Conservation (phyloP, 257 asterid species). For the Ballota nigra region DNA sequence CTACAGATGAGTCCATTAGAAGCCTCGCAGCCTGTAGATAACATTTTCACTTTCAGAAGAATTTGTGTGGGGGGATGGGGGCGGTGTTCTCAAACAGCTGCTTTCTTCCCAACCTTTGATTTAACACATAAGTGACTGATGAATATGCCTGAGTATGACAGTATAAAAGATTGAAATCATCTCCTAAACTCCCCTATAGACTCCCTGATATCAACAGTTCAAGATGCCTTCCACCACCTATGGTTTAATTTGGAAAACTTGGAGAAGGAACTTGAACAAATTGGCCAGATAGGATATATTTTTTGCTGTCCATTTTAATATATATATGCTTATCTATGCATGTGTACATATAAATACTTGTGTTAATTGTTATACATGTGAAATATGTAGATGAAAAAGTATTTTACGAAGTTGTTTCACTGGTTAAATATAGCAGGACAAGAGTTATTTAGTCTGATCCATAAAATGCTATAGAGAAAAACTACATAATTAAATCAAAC, state of each 20-base stretch:
- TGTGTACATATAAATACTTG: background rate
- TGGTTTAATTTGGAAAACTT: conserved; percentile 7
- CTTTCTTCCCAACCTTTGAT: conserved; percentile 19
- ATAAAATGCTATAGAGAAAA: background rate
- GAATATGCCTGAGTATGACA: background rate
- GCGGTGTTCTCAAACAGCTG: no score
- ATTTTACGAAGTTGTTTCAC: background rate
- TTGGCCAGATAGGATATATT: background rate
- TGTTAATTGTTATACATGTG: background rate
- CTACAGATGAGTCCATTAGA: conserved; percentile 63
- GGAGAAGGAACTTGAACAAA: background rate
- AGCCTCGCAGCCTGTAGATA: conserved; percentile 74
- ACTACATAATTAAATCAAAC: conserved; percentile 4
- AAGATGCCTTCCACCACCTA: conserved; percentile 5
- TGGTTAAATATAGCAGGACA: background rate
- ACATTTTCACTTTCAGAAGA: conserved; percentile 20
- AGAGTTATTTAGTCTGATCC: background rate
- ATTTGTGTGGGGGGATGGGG: no score
- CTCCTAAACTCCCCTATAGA: conserved; percentile 1
- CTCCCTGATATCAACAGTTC: conserved; percentile 12
- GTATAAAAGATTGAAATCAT: conserved; percentile 7
- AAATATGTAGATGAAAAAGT: background rate
- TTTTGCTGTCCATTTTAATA: background rate
- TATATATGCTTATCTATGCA: background rate
- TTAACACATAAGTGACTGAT: background rate